Conservation (phyloP, 2,329 filamentous ascomycete species). For the Colletotrichum tamarilloi region DNA sequence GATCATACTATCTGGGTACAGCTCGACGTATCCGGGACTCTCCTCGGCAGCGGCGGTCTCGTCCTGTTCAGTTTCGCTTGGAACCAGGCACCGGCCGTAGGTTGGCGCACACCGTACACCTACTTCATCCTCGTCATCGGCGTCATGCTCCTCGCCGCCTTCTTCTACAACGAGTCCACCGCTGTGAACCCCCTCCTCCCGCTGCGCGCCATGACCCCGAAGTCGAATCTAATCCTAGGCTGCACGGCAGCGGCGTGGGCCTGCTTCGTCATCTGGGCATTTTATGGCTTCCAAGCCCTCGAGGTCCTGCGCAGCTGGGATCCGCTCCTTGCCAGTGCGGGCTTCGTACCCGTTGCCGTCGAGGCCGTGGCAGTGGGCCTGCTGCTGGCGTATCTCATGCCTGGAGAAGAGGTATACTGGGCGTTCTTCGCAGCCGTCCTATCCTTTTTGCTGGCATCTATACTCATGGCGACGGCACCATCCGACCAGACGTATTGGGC, state of each 20-base stretch:
- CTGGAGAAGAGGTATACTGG: conserved; percentile 34
- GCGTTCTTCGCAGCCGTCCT: conserved; percentile 49
- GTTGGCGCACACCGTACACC: conserved; percentile 56
- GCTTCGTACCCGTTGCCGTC: conserved; percentile 56
- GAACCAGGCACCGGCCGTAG: conserved; percentile 57
- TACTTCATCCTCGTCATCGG: conserved; percentile 52
- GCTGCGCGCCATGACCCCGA: conserved; percentile 58
- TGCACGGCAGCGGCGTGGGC: conserved; percentile 65
- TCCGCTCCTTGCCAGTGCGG: conserved; percentile 56
- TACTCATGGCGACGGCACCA: conserved; percentile 59
- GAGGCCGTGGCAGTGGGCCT: conserved; percentile 51
- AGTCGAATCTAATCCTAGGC: conserved; percentile 64
- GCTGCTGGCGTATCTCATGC: conserved; percentile 57
- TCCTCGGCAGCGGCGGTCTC: conserved; percentile 51
- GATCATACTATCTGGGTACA: conserved; percentile 42
- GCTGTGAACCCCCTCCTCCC: conserved; percentile 67
- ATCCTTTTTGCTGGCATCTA: conserved; percentile 54
- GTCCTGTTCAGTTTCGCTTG: conserved; percentile 62
- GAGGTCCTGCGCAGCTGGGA: conserved; percentile 52
- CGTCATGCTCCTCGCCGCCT: conserved; percentile 41
- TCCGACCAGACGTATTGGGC: conserved; percentile 71
- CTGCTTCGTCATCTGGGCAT: conserved; percentile 63
- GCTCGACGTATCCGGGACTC: conserved; percentile 48
- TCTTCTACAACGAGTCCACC: conserved; percentile 48
- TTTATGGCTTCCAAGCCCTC: conserved; percentile 61